Conservation (phyloP, 495 filamentous ascomycete species). For the Friedmanniomyces simplex region DNA sequence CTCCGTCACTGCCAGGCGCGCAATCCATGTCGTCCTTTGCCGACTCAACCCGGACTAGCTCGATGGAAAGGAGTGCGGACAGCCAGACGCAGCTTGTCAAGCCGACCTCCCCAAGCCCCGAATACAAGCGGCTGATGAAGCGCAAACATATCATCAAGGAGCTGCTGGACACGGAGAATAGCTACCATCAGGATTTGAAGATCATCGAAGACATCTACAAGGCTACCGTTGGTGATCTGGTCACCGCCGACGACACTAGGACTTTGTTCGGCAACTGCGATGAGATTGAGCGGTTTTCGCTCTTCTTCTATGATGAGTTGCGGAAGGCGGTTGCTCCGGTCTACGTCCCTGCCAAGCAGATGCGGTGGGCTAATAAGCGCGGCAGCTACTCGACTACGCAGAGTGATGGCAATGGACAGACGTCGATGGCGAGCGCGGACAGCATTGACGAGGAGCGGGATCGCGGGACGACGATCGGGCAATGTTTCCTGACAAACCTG, state of each 20-base stretch:
- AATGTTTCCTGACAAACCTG: constrained; percentile 64
- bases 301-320: constrained; percentile 62
- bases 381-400: constrained; percentile 39
- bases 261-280: constrained; percentile 83
- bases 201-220: constrained; percentile 95
- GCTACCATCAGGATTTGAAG: constrained; percentile 85
- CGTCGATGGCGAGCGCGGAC: constrained; percentile 12
- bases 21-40: constrained; percentile 15
- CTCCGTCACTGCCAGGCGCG: constrained; percentile 16
- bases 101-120: constrained; percentile 39
- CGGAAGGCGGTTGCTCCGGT: constrained; percentile 65
- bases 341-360: constrained; percentile 53
- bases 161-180: constrained; percentile 79
- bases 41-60: constrained; percentile 10
- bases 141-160: constrained; percentile 78
- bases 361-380: constrained; percentile 47
- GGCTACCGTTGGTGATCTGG: constrained; percentile 72
- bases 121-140: constrained; percentile 49
- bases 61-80: constrained; percentile 7
- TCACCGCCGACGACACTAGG: constrained; percentile 76
- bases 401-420: constrained; percentile 33
- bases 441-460: constrained; percentile 55
- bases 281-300: constrained; percentile 74
- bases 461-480: constrained; percentile 62
- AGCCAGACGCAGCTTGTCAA: constrained; percentile 15